Base-by-base conservation (phyloP, 176 grass and related monocot genomes). In the Carex littledalei region DNA sequence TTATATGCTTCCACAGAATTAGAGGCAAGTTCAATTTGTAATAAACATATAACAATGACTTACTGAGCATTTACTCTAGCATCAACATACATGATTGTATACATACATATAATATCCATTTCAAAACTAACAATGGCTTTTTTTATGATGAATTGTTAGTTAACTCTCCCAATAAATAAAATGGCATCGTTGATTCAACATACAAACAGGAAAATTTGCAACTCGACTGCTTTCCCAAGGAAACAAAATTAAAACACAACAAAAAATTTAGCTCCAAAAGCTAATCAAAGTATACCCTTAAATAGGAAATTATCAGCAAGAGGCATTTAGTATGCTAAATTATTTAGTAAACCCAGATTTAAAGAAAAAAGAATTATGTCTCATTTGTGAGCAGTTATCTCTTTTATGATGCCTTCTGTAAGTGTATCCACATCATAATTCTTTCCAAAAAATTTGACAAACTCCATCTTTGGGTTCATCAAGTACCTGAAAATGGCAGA, bases 401-500 rank as follows among this genome's bases (percentile, higher is more conserved):
- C 88, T 24, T 87, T 94, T 39, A 94, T 82, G 47, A 92, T 85
- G 26, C 90, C 90, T 84, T 94, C 88, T 45, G 94, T 24, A 56
- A 93, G 94, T 45, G 89, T 73, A 87, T 97, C 89, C 67, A 31
- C 84, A 5, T 92, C 88, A 81, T 93, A 87, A 70, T 97, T 97
- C 74, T 97, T 93, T 59, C 89, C 88, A 37, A 90, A 94, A 85
- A 89, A 90, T 53, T 94, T 92, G 52, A 90, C 84, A 87, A 92
- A 90, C 70, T 92, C 88, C 86, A 84, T 88, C 31, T 90, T 86
- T 64, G 86, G 90, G 65, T 89, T 92, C 94, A 97, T 97, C 79
- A 94, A 67, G 72, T 92, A 93, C 94, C 91, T 93, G 81, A 81
- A 87, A 79, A 57, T 81, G 16, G 68, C 66, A 45, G 24, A 26